Base-by-base conservation (phyloP, 2,329 filamentous ascomycete genomes). In the Ceratocystis ficicola region DNA sequence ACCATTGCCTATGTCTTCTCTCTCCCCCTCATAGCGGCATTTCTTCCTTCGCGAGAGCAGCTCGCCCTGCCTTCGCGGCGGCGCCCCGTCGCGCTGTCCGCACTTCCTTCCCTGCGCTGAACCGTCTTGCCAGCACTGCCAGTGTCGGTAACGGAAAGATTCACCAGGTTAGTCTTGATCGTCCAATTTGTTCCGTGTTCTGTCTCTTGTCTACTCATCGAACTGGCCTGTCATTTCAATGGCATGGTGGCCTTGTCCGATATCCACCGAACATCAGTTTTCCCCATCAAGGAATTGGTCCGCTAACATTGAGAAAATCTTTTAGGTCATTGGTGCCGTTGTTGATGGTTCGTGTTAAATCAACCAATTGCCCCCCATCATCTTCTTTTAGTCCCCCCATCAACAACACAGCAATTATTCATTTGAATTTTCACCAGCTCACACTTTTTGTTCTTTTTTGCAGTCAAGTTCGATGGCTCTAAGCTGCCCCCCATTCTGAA, bases 401-500 rank as follows among this genome's bases (percentile, higher is more conserved):
- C 64, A 55, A 50, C 41, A 41, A 15, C 8, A 10, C 36, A 4
- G 10, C 36, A 12, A 52, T 52, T 28, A 60, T 28, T 44, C 66
- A 62, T 62, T 48, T 62, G 48, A 30, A 68, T 44, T 66, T 50
- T 63, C 65, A 63, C 50, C 61, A 55, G 44, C 67, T 68, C 57
- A 66, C 63, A 66, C 52, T 63, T 36, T 55, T 59, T 59, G 32
- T 69, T 63, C 68, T 70, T 70, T 68, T 71, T 70, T 74, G 73
- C 77, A 96, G 93, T 96, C 79, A 97, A 97, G 84, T 97, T 97
- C 83, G 90, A 96, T 76, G 84, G 82, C 73, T 89, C 93, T 71
- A 89, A 93, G 81, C 89, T 99, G 72, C 94, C 94, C 74, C 80
- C 92, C 73, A 99, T 99, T 86, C 87, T 97, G 77, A 97, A 99